Conservation (phyloP, 192 early-diverging fungal genomes). For the Umbelopsis sp. region DNA sequence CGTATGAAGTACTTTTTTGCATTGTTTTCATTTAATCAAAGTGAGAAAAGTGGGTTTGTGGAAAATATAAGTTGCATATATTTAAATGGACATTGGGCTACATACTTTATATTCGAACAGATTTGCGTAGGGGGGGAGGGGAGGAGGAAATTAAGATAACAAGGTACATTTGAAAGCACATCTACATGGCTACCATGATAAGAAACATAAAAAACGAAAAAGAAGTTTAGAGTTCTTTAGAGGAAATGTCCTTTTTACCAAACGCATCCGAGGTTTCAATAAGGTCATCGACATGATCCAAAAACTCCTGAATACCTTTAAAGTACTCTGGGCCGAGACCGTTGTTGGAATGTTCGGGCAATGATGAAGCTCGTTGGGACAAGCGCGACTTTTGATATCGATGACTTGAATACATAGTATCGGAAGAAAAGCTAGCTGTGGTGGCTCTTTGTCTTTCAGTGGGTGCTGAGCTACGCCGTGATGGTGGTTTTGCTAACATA, state of each 20-base stretch:
- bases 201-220: not conserved
- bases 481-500: not conserved
- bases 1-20: not conserved
- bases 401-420: constrained; percentile 12
- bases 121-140: too few relatives aligned
- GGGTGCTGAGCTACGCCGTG: not conserved
- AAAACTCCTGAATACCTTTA: constrained; percentile 37
- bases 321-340: constrained; percentile 41
- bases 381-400: constrained; percentile 15
- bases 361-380: not conserved
- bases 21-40: not conserved
- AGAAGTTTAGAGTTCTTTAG: not conserved
- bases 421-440: not conserved
- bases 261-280: constrained; percentile 32
- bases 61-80: not conserved
- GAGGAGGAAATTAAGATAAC: too few relatives aligned
- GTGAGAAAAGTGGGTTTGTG: not conserved
- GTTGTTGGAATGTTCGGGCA: constrained; percentile 1
- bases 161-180: not conserved
- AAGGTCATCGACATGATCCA: constrained; percentile 40
- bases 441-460: not conserved
- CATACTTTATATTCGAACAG: too few relatives aligned
- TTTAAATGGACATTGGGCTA: not conserved
- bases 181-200: not conserved
- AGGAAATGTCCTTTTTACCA: not conserved